Conservation (phyloP, 2,329 filamentous ascomycete species). For the Aspergillus felis region DNA sequence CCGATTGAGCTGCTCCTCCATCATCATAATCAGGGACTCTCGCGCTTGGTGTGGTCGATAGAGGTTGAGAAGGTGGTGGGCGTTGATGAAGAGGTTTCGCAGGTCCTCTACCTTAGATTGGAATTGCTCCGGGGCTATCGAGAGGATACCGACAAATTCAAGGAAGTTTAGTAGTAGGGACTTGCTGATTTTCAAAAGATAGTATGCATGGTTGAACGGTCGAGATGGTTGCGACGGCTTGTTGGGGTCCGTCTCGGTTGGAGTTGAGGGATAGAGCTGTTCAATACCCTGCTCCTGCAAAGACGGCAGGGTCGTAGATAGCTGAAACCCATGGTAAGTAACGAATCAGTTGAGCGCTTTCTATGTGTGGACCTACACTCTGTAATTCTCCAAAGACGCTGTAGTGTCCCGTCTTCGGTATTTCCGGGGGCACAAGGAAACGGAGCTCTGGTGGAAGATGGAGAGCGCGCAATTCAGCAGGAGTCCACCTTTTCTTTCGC, state of each 20-base stretch:
- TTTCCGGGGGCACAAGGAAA: conserved; percentile 75
- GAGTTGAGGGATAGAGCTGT: conserved; percentile 60
- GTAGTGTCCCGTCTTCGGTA: conserved; percentile 68
- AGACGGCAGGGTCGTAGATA: conserved; percentile 59
- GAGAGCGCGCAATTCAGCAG: conserved; percentile 31
- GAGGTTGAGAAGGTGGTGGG: conserved; percentile 89
- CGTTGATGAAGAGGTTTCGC: conserved; percentile 79
- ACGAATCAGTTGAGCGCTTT: no score
- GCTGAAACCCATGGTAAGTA: conserved; percentile 23
- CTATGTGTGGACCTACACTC: conserved; percentile 40
- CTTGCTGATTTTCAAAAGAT: conserved; percentile 75
- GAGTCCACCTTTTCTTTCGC: conserved; percentile 30
- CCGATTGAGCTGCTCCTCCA: conserved; percentile 77
- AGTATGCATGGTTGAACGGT: conserved; percentile 50
- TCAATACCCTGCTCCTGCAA: conserved; percentile 68
- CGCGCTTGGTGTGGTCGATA: conserved; percentile 90
- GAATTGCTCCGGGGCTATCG: conserved; percentile 63
- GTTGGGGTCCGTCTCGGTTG: conserved; percentile 51
- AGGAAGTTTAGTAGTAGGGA: conserved; percentile 85
- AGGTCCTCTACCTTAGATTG: conserved; percentile 73
- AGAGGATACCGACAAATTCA: conserved; percentile 71
- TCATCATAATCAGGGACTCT: conserved; percentile 79
- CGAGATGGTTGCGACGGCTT: conserved; percentile 38
- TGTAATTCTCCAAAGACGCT: conserved; percentile 68
- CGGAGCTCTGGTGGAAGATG: conserved; percentile 67